These are phyloP conservation scores for Gloeopeniophorella convolvens DNA, from an alignment of 768 basidiomycete species.

Conservation along the genomic window DNA sequence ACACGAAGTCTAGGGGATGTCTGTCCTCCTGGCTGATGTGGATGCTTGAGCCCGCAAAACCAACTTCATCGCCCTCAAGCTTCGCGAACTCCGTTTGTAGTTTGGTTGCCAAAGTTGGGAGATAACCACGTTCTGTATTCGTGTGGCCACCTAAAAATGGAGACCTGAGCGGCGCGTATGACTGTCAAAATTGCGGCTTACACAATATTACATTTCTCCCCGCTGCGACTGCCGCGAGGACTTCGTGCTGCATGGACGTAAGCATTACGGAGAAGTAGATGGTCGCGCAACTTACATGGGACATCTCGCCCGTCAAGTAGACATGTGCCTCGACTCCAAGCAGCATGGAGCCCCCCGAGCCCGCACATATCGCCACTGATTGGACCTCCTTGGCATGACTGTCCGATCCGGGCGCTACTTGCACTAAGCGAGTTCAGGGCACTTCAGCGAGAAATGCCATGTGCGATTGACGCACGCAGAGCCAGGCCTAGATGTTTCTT, in stretches of 20 bases:
- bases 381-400: slow-evolving; percentile 26
- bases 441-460: slow-evolving; percentile 8
- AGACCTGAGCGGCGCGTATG: not conserved
- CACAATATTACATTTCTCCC: slow-evolving; percentile 82
- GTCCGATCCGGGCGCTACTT: slow-evolving; percentile 44
- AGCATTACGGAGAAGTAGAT: slow-evolving; percentile 4
- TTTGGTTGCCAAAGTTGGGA: slow-evolving; percentile 64
- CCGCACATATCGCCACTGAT: slow-evolving; percentile 87
- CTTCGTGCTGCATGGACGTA: slow-evolving; percentile 59
- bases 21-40: slow-evolving; percentile 64
- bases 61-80: slow-evolving; percentile 29
- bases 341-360: slow-evolving; percentile 78
- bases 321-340: slow-evolving; percentile 70
- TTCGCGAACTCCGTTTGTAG: slow-evolving; percentile 47
- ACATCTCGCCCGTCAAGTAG: slow-evolving; percentile 91
- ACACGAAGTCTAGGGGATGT: slow-evolving; percentile 71
- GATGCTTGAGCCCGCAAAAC: slow-evolving; percentile 42
- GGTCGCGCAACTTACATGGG: slow-evolving; percentile 51
- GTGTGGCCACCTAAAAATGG: slow-evolving; percentile 72
- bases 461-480: slow-evolving; percentile 37
- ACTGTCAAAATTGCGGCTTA: slow-evolving; percentile 32
- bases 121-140: slow-evolving; percentile 92
- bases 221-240: slow-evolving; percentile 69
- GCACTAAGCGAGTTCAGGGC: slow-evolving; percentile 39
- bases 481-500: slow-evolving; percentile 24